Conservation (phyloP, 2,329 filamentous ascomycete genomes). For the Colletotrichum nymphaeae region DNA sequence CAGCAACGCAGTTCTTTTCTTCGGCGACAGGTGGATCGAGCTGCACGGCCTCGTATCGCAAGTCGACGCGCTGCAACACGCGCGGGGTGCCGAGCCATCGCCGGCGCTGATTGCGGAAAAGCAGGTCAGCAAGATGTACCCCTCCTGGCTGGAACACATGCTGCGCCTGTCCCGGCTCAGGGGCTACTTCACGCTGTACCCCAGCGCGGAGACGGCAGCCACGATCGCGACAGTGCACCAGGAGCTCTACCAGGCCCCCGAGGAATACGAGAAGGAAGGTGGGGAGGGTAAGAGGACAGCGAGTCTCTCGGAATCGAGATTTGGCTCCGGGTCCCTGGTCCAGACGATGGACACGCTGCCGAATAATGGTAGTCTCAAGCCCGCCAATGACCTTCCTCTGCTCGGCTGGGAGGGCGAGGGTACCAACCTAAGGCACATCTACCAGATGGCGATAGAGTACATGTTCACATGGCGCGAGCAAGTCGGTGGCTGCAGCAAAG, state of each 20-base stretch:
- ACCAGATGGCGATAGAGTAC: constrained; percentile 62
- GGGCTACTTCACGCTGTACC: constrained; percentile 85
- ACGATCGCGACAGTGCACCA: constrained; percentile 80
- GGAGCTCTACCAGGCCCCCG: constrained; percentile 78
- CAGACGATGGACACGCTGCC: constrained; percentile 62
- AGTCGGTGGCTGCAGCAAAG: constrained; percentile 73
- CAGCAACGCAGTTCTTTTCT: constrained; percentile 83
- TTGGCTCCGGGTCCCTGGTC: constrained; percentile 47
- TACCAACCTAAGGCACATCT: constrained; percentile 53
- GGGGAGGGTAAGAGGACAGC: constrained; percentile 37
- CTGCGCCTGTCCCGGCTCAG: constrained; percentile 80
- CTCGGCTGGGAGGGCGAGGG: constrained; percentile 72
- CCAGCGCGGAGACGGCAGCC: constrained; percentile 64
- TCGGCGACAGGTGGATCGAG: constrained; percentile 88
- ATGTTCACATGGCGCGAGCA: constrained; percentile 68
- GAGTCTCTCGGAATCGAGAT: constrained; percentile 41
- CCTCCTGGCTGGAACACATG: constrained; percentile 83
- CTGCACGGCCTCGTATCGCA: constrained; percentile 83
- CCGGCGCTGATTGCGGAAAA: constrained; percentile 62
- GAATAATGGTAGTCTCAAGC: constrained; percentile 54
- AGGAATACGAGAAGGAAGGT: constrained; percentile 66
- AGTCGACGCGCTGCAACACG: constrained; percentile 61
- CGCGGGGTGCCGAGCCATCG: constrained; percentile 42
- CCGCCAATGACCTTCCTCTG: constrained; percentile 64
- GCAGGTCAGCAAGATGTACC: constrained; percentile 73